Evolutionary conservation across 495 filamentous ascomycete species (phyloP).

Genomic region (Poronia punctata): DNA sequence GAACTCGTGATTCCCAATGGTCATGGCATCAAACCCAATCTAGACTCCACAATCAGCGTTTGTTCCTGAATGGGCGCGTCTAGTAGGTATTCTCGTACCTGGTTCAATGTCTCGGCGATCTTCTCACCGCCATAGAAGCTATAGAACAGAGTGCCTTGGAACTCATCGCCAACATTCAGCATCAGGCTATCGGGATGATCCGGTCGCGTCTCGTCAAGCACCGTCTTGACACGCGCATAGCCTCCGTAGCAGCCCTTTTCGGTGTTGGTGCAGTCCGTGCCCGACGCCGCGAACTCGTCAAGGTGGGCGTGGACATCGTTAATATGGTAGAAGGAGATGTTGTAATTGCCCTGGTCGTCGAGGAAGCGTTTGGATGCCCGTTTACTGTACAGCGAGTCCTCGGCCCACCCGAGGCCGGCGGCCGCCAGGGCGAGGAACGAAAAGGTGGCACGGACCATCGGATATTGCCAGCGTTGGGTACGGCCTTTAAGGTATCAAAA

Average conservation of each 20-base stretch:
- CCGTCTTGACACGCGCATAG: conserved; percentile 48
- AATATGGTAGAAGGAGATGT: conserved; percentile 56
- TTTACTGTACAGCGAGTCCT: conserved; percentile 35
- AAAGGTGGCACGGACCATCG: conserved; percentile 14
- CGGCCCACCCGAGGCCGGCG: conserved; percentile 12
- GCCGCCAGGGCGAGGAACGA: conserved; percentile 8
- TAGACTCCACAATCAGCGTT: too few species aligned
- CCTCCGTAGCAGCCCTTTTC: conserved; percentile 51
- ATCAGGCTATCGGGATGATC: conserved; percentile 46
- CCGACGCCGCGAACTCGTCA: conserved; percentile 48
- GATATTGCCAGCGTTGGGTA: conserved; percentile 2
- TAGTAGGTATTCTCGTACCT: conserved; percentile 13
- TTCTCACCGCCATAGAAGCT: conserved; percentile 53
- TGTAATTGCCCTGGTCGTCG: conserved; percentile 45
- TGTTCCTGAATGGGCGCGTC: background rate
- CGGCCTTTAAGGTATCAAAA: background rate
- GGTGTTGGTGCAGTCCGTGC: conserved; percentile 46
- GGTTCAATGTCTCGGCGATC: conserved; percentile 54
- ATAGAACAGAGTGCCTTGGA: conserved; percentile 56
- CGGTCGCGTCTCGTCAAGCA: conserved; percentile 43
- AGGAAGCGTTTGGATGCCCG: conserved; percentile 41
- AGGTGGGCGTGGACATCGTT: conserved; percentile 58
- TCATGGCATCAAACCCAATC: conserved; percentile 52
- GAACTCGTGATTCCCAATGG: conserved; percentile 55
- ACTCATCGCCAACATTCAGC: conserved; percentile 53